These are phyloP conservation scores for Penicillium sp. DNA, from an alignment of 2,329 filamentous ascomycete genomes.

Conservation along the genomic window DNA sequence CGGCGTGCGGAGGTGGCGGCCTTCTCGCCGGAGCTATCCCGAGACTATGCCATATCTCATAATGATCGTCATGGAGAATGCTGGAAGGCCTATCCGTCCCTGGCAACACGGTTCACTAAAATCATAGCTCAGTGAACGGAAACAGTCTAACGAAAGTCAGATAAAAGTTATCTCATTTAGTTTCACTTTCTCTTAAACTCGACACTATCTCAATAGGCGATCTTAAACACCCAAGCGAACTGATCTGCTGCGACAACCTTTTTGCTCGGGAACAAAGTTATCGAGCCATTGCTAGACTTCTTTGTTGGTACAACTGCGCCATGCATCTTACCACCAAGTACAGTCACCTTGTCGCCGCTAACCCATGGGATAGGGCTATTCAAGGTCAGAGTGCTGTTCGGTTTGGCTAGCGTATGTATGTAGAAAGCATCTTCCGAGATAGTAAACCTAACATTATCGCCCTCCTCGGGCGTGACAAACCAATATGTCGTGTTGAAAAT, in stretches of 20 bases:
- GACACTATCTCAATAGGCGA: constrained; percentile 33
- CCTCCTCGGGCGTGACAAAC: constrained; percentile 53
- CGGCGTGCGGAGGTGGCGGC: constrained; percentile 16
- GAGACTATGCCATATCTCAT: not conserved
- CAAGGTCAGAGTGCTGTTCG: constrained; percentile 46
- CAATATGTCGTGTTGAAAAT: constrained; percentile 64
- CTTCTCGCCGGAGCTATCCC: constrained; percentile 9
- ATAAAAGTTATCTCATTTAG: too few species aligned
- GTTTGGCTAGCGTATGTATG: constrained; percentile 51
- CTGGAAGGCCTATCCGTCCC: too few species aligned
- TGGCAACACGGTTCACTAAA: too few species aligned
- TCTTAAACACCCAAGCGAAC: constrained; percentile 52
- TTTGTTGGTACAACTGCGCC: constrained; percentile 36
- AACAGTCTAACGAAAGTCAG: too few species aligned
- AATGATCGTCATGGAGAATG: not conserved
- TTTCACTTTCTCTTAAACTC: too few species aligned
- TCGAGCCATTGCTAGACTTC: constrained; percentile 27
- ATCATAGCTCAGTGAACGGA: too few species aligned
- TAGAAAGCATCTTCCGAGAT: constrained; percentile 59
- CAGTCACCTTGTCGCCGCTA: constrained; percentile 51
- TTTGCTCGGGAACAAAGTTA: constrained; percentile 40
- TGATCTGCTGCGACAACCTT: constrained; percentile 40
- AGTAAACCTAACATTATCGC: constrained; percentile 54
- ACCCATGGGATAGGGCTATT: constrained; percentile 53
- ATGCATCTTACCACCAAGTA: constrained; percentile 45